Conservation (phyloP, 2,329 filamentous ascomycete genomes). For the Stemphylium lycopersici region DNA sequence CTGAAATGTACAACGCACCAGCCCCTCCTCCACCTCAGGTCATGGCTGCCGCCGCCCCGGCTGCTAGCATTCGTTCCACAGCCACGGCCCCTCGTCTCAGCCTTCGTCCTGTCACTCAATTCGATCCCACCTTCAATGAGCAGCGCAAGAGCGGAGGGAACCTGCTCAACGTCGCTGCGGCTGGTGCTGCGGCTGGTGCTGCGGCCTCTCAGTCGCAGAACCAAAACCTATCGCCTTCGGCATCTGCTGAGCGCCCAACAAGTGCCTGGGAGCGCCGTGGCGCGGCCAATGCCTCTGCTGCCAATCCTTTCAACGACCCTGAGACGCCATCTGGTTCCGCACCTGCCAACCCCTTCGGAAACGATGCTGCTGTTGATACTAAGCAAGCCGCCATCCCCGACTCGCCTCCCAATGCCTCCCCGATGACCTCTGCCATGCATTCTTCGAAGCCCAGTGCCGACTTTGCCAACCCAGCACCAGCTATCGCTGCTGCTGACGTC, state of each 20-base stretch:
- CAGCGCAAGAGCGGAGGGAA: conserved; percentile 50
- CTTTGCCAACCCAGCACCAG: conserved; percentile 43
- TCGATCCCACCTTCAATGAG: conserved; percentile 70
- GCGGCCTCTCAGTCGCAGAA: conserved; percentile 26
- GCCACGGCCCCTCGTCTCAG: conserved; percentile 78
- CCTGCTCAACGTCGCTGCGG: conserved; percentile 41
- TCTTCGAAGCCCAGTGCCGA: conserved; percentile 32
- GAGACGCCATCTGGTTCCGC: conserved; percentile 48
- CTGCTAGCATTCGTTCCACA: conserved; percentile 51
- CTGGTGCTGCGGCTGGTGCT: conserved; percentile 31
- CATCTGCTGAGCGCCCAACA: conserved; percentile 23
- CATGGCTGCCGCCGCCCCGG: conserved; percentile 12
- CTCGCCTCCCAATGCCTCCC: conserved; percentile 31
- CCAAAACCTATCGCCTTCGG: conserved; percentile 25
- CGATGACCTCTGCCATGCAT: conserved; percentile 29
- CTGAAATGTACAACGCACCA: conserved; percentile 34
- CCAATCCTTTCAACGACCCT: conserved; percentile 73
- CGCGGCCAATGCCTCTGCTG: conserved; percentile 49
- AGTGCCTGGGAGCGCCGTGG: conserved; percentile 51
- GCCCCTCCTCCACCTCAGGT: conserved; percentile 37
- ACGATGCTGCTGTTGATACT: conserved; percentile 48
- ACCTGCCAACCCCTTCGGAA: conserved; percentile 62
- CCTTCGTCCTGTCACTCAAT: conserved; percentile 82
- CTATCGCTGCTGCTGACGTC: conserved; percentile 51
- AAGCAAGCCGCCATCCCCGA: conserved; percentile 35